Evolutionary conservation across 2,329 filamentous ascomycete genomes (phyloP), one percentile per base, ranked within the genome.

Genomic region (Penicillium janthinellum): DNA sequence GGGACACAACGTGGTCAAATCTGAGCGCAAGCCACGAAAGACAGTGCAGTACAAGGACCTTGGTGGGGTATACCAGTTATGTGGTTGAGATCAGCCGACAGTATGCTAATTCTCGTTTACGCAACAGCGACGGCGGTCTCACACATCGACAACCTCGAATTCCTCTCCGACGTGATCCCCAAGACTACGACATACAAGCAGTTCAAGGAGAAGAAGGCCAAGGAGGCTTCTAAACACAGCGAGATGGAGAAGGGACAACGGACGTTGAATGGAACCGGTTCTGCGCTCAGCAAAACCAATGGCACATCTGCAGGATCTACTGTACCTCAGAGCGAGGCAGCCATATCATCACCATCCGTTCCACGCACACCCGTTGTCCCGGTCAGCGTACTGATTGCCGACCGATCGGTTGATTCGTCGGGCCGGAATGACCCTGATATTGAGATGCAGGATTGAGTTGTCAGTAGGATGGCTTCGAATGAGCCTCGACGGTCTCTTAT

Each of bases 1-100:
- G 75, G 89, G 90, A 28, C 88, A 96, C 74, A 93, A 90, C 70
- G 90, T 96, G 70, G 90, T 93, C 69, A 96, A 95, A 73, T 85
- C 92, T 0, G 95, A 98, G 78, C 86, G 90, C 69, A 98, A 98
- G 76, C 94, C 94, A 5, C 85, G 95, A 58, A 88, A 93, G 61
- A 97, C 96, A 71, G 90, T 99, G 63, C 95, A 98, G 75, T 99
- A 99, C 81, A 91, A 91, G 73, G 95, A 99, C 77, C 84, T 99
- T 44, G 89, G 90, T 92, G 80, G 59, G 83, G 70, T 22, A 28
- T 42, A 28, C 20, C 20, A 22, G 12, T 12, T n/a, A 12, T 2
- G 39, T 15, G 34, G 25, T 3, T 38, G 41, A 34, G n/a, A 34
- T 44, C 10, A 28, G 5, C 38, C 14, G 12, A 22, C 17, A 15